A percentile compares a stretch with the other conserved stretches of the same genome.
Conservation (phyloP, 2,329 filamentous ascomycete genomes). For the Aspergillus terreus region DNA sequence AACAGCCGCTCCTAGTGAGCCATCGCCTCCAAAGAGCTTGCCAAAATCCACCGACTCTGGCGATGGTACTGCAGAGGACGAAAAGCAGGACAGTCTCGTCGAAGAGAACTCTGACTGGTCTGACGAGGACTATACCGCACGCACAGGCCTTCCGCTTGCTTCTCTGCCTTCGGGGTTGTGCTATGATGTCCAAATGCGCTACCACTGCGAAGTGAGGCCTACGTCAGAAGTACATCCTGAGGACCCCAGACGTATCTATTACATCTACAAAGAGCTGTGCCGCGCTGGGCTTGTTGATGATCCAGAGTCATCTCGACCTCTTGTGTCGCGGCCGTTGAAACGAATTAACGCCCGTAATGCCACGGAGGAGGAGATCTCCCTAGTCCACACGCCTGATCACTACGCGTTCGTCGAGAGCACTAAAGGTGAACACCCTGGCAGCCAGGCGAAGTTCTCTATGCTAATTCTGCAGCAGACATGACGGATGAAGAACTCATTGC, state of each 20-base stretch:
- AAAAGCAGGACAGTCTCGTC: constrained; percentile 31
- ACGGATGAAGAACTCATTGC: constrained; percentile 61
- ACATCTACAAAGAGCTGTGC: constrained; percentile 87
- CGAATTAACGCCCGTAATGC: constrained; percentile 77
- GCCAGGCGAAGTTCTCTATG: constrained; percentile 8
- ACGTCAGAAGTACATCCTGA: constrained; percentile 79
- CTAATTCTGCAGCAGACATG: constrained; percentile 38
- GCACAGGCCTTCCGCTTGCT: constrained; percentile 43
- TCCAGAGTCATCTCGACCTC: constrained; percentile 48
- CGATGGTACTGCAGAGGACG: constrained; percentile 17
- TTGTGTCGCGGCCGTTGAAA: constrained; percentile 54
- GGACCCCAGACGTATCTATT: constrained; percentile 85
- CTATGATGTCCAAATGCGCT: constrained; percentile 94
- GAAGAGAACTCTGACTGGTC: constrained; percentile 42
- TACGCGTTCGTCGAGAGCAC: constrained; percentile 70
- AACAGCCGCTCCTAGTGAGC: constrained; percentile 1
- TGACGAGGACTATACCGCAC: constrained; percentile 29
- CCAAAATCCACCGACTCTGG: constrained; percentile 25
- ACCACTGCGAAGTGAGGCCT: constrained; percentile 79
- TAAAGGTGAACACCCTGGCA: constrained; percentile 32
- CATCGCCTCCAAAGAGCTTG: constrained; percentile 18
- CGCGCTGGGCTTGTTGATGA: constrained; percentile 72
- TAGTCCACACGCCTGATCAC: constrained; percentile 74
- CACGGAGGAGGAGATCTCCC: constrained; percentile 72
- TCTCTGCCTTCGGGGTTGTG: constrained; percentile 71